These are phyloP conservation scores for Diaporthe ampelina DNA, from an alignment of 2,329 filamentous ascomycete genomes.

Conservation along the genomic window DNA sequence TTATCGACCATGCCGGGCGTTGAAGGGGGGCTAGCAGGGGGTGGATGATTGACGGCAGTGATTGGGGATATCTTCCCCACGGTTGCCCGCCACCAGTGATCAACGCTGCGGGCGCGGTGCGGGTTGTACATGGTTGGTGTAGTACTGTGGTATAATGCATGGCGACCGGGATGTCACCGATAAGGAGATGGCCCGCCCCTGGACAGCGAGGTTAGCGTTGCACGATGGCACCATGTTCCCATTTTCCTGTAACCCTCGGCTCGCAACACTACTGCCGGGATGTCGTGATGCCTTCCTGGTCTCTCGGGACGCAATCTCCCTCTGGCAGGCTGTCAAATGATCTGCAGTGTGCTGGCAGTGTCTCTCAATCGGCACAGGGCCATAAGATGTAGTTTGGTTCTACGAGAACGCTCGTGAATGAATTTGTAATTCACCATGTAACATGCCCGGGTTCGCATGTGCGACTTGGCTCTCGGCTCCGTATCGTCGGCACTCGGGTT, in stretches of 20 bases:
- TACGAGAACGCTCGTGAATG: background rate
- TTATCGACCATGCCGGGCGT: slow-evolving; percentile 10
- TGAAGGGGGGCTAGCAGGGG: slow-evolving; percentile 30
- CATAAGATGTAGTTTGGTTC: background rate
- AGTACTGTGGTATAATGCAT: background rate
- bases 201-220: slow-evolving; percentile 13
- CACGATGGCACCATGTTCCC: slow-evolving; percentile 7
- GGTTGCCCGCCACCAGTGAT: slow-evolving; percentile 9
- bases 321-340: slow-evolving; percentile 7
- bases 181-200: slow-evolving; percentile 31
- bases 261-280: slow-evolving; percentile 15
- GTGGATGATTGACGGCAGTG: slow-evolving; percentile 16
- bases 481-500: background rate
- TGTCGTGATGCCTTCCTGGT: slow-evolving; percentile 19
- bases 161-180: slow-evolving; percentile 29
- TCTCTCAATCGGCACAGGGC: background rate
- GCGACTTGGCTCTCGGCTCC: slow-evolving; percentile 4
- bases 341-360: background rate
- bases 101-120: slow-evolving; percentile 2
- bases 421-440: slow-evolving; percentile 11
- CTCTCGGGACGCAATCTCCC: slow-evolving; percentile 7
- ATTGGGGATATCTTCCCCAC: slow-evolving; percentile 33
- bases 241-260: background rate
- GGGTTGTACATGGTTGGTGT: background rate
- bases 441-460: background rate